Evolutionary conservation across 176 grass and related monocot genomes (phyloP).

Genomic region (Ampelocalamus luodianensis): DNA sequence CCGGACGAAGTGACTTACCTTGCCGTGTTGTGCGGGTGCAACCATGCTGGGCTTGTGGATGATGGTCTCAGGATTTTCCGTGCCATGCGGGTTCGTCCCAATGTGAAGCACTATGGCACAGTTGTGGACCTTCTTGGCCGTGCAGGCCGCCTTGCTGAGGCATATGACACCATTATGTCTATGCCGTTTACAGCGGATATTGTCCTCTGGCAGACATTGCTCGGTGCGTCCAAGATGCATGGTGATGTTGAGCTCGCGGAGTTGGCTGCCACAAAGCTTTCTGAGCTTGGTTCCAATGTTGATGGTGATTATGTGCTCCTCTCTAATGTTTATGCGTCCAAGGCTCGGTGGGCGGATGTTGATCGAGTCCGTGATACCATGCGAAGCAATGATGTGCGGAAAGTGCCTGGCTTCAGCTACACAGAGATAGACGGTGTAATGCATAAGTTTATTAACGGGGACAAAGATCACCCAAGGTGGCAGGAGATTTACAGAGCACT

Average conservation of each 20-base stretch:
- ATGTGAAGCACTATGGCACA: constrained; percentile 81
- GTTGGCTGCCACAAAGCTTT: constrained; percentile 58
- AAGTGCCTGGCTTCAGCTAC: constrained; percentile 84
- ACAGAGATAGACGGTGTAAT: constrained; percentile 67
- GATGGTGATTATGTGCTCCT: constrained; percentile 92
- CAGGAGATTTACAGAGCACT: constrained; percentile 66
- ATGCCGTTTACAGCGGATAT: constrained; percentile 79
- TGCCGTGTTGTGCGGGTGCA: constrained; percentile 70
- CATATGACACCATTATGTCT: constrained; percentile 59
- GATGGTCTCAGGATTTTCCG: constrained; percentile 74
- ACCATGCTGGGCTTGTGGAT: constrained; percentile 79
- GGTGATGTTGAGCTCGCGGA: constrained; percentile 75
- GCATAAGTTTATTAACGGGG: constrained; percentile 84
- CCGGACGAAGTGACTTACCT: constrained; percentile 80
- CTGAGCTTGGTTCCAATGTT: constrained; percentile 71
- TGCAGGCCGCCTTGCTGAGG: constrained; percentile 65
- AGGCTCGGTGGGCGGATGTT: constrained; percentile 71
- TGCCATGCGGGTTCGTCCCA: constrained; percentile 64
- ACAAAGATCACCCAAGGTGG: constrained; percentile 66
- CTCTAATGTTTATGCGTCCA: constrained; percentile 83
- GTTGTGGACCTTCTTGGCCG: constrained; percentile 84
- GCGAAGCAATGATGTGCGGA: constrained; percentile 71
- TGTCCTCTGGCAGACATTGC: constrained; percentile 86
- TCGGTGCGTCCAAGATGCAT: constrained; percentile 70
- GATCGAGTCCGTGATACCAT: constrained; percentile 72